Evolutionary conservation across 306 rosid genomes (phyloP), one percentile per base, ranked within the genome.

Genomic region (Trifolium fragiferum): DNA sequence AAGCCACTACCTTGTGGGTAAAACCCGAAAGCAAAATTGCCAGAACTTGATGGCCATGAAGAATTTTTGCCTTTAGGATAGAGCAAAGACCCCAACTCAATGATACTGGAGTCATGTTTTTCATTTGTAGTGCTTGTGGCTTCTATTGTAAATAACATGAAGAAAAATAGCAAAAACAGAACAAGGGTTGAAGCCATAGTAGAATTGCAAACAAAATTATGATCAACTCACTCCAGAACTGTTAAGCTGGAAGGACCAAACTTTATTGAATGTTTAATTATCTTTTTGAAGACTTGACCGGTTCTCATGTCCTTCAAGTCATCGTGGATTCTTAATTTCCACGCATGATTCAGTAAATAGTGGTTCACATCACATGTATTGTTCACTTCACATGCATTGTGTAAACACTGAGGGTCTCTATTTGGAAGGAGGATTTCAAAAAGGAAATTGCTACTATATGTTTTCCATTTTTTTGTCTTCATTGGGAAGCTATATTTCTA

Each of bases 11-110:
- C 68, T 21, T 77, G 51, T 0, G 12, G 21, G 53, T 84, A 81
- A 74, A 81, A 84, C 0, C 87, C 87, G n/a, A 84, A 74, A 55
- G 83, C 80, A 81, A 77, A 84, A 10, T 7, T 75, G 44, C 85
- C 87, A 23, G 83, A 68, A 44, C 16, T 37, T 25, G 85, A 81
- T 30, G 5, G 8, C 87, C 87, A 77, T 58, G 81, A 73, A 27
- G 68, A 57, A 3, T 40, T 2, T 3, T 16, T 21, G 0, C 16
- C 12, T 59, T 53, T 37, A 14, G 85, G 70, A 4, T 59, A 64
- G 37, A 84, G 64, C 1, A 5, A 9, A 10, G 76, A 73, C 14
- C 65, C 78, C 63, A 63, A 23, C 1, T 0, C 1, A 41, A 5
- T 23, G 8, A 19, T 16, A 15, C 30, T 37, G 10, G 80, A 15